Base-by-base conservation (phyloP, 1,284 basidiomycete genomes). In the Papiliotrema laurentii region DNA sequence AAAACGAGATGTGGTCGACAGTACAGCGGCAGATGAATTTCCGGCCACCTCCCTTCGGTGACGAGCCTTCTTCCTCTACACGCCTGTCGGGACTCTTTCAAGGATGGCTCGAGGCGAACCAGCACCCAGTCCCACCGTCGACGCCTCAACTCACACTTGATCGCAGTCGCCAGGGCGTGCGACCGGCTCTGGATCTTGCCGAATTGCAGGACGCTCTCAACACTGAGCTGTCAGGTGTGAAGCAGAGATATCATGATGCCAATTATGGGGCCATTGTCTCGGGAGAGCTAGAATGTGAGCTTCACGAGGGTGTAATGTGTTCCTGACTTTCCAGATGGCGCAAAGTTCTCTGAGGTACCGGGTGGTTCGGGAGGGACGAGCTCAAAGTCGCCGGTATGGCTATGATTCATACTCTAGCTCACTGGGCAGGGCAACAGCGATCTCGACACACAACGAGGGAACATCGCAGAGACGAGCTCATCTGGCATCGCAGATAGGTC, bases 341-440 rank as follows among this genome's bases (percentile, higher is more conserved):
- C n/a, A n/a, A n/a, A n/a, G n/a, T n/a, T n/a, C n/a, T n/a, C n/a
- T n/a, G n/a, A n/a, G n/a, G n/a, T n/a, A n/a, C n/a, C n/a, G n/a
- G n/a, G n/a, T n/a, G n/a, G n/a, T n/a, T n/a, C n/a, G n/a, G n/a
- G n/a, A n/a, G n/a, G n/a, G n/a, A n/a, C n/a, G n/a, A n/a, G n/a
- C n/a, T n/a, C n/a, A n/a, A n/a, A 45, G 81, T 74, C 19, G 9
- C 4, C 26, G 10, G 27, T 21, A 27, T 19, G 28, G 40, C 19
- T 28, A 88, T 87, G 71, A 79, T 77, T 39, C 85, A 83, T 56
- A 71, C 92, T 2, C 72, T 91, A 28, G 74, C 76, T 26, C 83
- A 84, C n/a, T n/a, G 78, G 80, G 60, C 54, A 62, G 45, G 56
- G 67, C 38, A 53, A 59, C 30, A 71, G 72, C 25, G 66, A 75